phyloP scores from a whole-genome alignment of 2,329 filamentous ascomycete genomes.

The Grosmannia penicillata region DNA sequence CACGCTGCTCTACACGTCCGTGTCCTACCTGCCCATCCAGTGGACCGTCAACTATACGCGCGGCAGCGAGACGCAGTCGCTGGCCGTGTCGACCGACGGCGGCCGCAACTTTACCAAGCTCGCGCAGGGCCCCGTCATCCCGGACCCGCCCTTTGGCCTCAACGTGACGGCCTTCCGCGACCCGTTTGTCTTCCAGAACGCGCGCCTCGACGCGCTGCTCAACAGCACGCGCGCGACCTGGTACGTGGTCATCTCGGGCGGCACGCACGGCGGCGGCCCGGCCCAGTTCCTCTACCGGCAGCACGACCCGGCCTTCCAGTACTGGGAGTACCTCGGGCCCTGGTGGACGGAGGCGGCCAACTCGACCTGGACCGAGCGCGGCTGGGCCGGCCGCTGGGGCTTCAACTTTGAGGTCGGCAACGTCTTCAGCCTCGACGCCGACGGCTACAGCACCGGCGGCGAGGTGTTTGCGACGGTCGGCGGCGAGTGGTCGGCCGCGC shows the following conservation, averaged over 20 bases:
- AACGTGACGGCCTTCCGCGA: conserved; percentile 1
- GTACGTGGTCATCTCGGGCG: conserved; percentile 1
- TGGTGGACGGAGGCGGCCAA: conserved; percentile 1
- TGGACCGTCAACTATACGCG: conserved; percentile 12
- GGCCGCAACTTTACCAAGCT: conserved; percentile 1
- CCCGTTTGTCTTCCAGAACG: conserved; percentile 2
- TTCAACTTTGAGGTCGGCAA: conserved; percentile 2
- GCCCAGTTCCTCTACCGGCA: conserved; percentile 2
- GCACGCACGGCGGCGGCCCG: neutral
- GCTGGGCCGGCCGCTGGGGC: conserved; percentile 3
- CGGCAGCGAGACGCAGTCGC: conserved; percentile 3
- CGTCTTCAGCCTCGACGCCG: conserved; percentile 1
- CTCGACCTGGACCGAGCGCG: neutral
- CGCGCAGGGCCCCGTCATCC: neutral
- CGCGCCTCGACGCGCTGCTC: neutral
- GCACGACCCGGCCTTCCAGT: conserved; percentile 1
- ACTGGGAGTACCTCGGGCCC: conserved; percentile 1
- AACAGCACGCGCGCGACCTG: neutral
- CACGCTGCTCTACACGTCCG: conserved; percentile 1
- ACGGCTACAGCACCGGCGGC: neutral
- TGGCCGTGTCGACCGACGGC: neutral
- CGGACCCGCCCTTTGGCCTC: neutral
- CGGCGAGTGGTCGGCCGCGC: neutral
- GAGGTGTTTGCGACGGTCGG: neutral
- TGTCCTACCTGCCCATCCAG: conserved; percentile 2